Evolutionary conservation across 1,284 basidiomycete genomes (phyloP).

Genomic region (Amylostereum areolatum): DNA sequence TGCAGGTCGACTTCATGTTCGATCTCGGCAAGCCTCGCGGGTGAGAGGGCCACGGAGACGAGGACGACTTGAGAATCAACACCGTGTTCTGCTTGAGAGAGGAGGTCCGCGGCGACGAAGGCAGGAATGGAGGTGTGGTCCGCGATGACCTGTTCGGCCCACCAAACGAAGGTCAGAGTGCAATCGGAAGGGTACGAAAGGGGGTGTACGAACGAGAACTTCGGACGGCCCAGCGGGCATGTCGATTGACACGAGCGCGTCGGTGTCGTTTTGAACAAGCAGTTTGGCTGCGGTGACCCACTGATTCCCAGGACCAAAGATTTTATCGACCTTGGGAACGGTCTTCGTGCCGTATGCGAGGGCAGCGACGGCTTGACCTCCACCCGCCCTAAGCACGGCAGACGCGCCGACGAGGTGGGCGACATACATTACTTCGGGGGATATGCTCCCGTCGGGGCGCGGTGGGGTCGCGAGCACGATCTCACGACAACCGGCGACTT

Average conservation of each 20-base stretch:
- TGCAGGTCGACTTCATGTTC: slow-evolving; percentile 86
- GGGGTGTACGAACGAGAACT: slow-evolving; percentile 68
- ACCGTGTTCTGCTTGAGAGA: slow-evolving; percentile 98
- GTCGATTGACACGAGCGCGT: slow-evolving; percentile 94
- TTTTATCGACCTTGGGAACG: slow-evolving; percentile 99
- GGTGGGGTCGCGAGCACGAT: slow-evolving; percentile 96
- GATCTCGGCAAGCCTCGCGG: slow-evolving; percentile 63
- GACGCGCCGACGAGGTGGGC: slow-evolving; percentile 85
- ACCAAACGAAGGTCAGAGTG: not conserved
- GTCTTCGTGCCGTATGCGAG: slow-evolving; percentile 95
- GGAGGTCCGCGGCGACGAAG: slow-evolving; percentile 93
- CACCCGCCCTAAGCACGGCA: slow-evolving; percentile 88
- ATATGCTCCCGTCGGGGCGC: slow-evolving; percentile 83
- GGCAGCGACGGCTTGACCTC: slow-evolving; percentile 96
- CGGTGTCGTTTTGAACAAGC: slow-evolving; percentile 98
- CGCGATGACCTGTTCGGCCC: slow-evolving; percentile 72
- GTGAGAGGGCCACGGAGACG: slow-evolving; percentile 70
- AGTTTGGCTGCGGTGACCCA: slow-evolving; percentile 99
- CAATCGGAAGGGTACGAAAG: not conserved
- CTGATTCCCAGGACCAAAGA: slow-evolving; percentile 98
- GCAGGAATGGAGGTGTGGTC: slow-evolving; percentile 82
- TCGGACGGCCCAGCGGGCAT: slow-evolving; percentile 99
- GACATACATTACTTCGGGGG: slow-evolving; percentile 94
- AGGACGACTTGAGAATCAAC: slow-evolving; percentile 97
- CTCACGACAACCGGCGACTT: slow-evolving; percentile 92